Evolutionary conservation across 768 basidiomycete species (phyloP), one percentile per base, ranked within the genome.

Genomic region (Boletus coccyginus): DNA sequence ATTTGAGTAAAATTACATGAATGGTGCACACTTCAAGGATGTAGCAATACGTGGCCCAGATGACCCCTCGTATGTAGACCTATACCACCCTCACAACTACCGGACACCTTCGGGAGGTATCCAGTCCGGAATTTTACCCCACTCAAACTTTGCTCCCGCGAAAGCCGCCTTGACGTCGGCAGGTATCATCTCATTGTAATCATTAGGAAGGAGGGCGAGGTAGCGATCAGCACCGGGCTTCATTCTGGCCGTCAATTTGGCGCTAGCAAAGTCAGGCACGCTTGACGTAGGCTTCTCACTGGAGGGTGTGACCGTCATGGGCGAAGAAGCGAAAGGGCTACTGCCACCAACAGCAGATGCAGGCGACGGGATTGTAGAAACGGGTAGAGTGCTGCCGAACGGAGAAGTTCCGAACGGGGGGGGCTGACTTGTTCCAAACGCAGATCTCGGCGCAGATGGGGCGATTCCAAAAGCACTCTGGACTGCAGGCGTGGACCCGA

Each of bases 101-200:
- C 85, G 74, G 55, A 85, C 64, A 63, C 84, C 81, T 51, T 81
- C 62, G 10, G 88, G 90, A 39, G 89, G 90, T 53, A 86, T 75
- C 83, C 84, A 90, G 55, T 88, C 87, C 1, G 89, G 89, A 46
- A 92, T 77, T 57, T 79, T 79, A 67, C 85, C 82, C 78, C 82
- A 87, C 63, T 83, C 83, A 62, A 91, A 92, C 70, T 71, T 82
- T 52, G 74, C 72, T 19, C 70, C 70, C 59, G 73, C 65, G 62
- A 90, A 90, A 40, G 84, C 84, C 7, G 79, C 78, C 62, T 76
- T 66, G 50, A 75, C 80, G 7, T 62, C 65, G 46, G 73, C 64
- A 3, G 90, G 87, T 27, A 90, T 61, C 19, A 81, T 66, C 49
- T 80, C 71, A 36, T 74, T 56, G 68, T 91, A 92, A 60, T 85